phyloP scores from a whole-genome alignment of 352 stramenopile species.

The Peronosclerospora sorghi region DNA sequence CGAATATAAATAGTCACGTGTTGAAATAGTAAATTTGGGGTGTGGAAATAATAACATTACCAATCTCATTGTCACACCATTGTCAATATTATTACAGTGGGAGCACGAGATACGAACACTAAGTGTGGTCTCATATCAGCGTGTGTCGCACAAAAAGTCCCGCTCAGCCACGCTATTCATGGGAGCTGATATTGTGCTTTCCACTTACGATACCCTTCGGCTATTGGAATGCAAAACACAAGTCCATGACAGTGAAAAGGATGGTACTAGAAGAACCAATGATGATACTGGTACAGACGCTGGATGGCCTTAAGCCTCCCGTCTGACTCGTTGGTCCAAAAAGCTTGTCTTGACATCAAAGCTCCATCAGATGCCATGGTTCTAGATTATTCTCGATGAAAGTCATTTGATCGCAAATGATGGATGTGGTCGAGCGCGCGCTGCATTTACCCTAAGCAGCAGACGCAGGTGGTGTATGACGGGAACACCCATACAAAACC shows the following conservation, averaged over 20 bases:
- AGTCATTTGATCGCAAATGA: constrained; percentile 84
- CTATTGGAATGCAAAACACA: constrained; percentile 58
- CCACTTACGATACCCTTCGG: constrained; percentile 70
- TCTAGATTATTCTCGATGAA: constrained; percentile 83
- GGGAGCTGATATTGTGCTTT: constrained; percentile 66
- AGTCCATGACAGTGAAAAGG: constrained; percentile 15
- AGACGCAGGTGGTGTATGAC: constrained; percentile 82
- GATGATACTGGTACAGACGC: constrained; percentile 2
- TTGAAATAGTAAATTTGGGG: no score
- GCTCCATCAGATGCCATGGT: constrained; percentile 70
- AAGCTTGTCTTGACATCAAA: constrained; percentile 38
- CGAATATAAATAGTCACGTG: no score
- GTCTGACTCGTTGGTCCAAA: constrained; percentile 15
- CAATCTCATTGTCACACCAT: constrained; percentile 68
- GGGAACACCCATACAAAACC: constrained; percentile 86
- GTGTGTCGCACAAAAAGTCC: constrained; percentile 45
- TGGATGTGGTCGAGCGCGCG: constrained; percentile 48
- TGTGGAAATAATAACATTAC: constrained; percentile 30
- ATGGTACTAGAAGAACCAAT: constrained; percentile 6
- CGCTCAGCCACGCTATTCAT: constrained; percentile 62
- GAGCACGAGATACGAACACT: constrained; percentile 65
- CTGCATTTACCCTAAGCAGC: constrained; percentile 53
- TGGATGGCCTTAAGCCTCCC: constrained; percentile 22
- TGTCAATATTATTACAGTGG: constrained; percentile 83
- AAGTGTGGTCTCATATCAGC: constrained; percentile 68